Base-by-base conservation (phyloP, 306 rosid genomes). In the Aeschynomene evenia region DNA sequence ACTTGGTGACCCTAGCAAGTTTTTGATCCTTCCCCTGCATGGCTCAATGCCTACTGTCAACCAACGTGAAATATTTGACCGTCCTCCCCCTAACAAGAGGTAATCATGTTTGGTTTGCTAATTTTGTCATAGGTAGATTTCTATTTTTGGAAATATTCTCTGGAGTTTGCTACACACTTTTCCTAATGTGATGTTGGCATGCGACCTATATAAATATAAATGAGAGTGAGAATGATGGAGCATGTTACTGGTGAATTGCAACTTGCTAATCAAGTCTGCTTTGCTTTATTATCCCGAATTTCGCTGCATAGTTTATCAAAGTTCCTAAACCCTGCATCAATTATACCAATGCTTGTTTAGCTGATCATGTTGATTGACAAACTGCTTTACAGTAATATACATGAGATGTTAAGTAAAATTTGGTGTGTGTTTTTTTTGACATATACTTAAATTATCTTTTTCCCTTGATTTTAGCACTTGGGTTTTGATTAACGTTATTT, bases 11-110 rank as follows among this genome's bases (percentile, higher is more conserved):
- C 71, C 88, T 63, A 75, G 80, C 84, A 90, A 90, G 84, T 90
- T 79, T 73, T 53, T 85, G 50, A 72, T 85, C 74, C 91, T 93
- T 76, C 97, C 98, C 68, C 63, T 93, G 37, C 98, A 93, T 74
- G 97, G 98, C 50, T 90, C 98, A 70, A 88, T 93, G 98, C 98
- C 97, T 76, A 90, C 97, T 14, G 50, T 82, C 70, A 89, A 88
- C 82, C 98, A 93, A 72, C 85, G 88, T 19, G 98, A 93, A 71
- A 93, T 93, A 86, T 93, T 93, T 84, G 97, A 88, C 59, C 86
- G 83, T 15, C 98, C 97, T 71, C 90, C 97, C 63, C 84, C 82
- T 53, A 83, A 71, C 83, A 88, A 82, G 81, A 88, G 98, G 98
- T 77, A 88, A 84, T 91, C 83, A 55, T 72, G 39, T 69, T 68